Percentiles rank a stretch among this genome's conserved stretches.
These are phyloP conservation scores for Podospora sp. DNA, from an alignment of 495 filamentous ascomycete genomes.

Conservation along the genomic window DNA sequence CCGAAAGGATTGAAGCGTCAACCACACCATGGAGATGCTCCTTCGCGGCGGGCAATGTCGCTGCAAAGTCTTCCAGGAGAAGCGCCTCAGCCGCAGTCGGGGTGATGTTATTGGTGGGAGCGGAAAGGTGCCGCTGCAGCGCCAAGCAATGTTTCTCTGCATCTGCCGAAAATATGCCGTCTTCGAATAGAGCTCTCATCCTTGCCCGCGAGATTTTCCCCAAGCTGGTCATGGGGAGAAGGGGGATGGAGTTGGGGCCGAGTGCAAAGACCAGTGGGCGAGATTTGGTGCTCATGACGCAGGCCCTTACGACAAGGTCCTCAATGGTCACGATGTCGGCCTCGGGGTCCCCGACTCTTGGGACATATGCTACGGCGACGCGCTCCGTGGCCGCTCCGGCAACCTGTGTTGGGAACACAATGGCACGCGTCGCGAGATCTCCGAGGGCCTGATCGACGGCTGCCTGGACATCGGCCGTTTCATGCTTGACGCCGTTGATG, in stretches of 20 bases:
- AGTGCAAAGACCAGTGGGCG: slow-evolving; percentile 17
- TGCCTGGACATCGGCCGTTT: slow-evolving; percentile 45
- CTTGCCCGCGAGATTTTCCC: too few species aligned
- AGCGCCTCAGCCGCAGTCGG: too few species aligned
- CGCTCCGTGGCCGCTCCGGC: background rate
- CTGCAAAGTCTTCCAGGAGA: too few species aligned
- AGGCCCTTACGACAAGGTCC: slow-evolving; percentile 6
- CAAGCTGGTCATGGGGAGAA: background rate
- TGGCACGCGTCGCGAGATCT: slow-evolving; percentile 26
- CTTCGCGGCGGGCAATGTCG: background rate
- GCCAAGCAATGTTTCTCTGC: too few species aligned
- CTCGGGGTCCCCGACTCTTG: slow-evolving; percentile 15
- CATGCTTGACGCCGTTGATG: slow-evolving; percentile 57
- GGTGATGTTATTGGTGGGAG: too few species aligned
- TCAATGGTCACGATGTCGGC: slow-evolving; percentile 23
- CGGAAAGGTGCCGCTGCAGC: too few species aligned
- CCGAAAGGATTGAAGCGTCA: slow-evolving; percentile 42
- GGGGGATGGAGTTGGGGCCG: background rate
- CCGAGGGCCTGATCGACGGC: slow-evolving; percentile 48
- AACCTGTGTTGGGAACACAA: slow-evolving; percentile 34
- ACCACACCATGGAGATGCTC: slow-evolving; percentile 9
- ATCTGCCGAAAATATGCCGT: too few species aligned
- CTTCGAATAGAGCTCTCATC: too few species aligned
- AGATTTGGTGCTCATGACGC: slow-evolving; percentile 1
- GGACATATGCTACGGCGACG: background rate